Evolutionary conservation across 2,329 filamentous ascomycete species (phyloP).

Genomic region (Fusarium pseudoanthophilum): DNA sequence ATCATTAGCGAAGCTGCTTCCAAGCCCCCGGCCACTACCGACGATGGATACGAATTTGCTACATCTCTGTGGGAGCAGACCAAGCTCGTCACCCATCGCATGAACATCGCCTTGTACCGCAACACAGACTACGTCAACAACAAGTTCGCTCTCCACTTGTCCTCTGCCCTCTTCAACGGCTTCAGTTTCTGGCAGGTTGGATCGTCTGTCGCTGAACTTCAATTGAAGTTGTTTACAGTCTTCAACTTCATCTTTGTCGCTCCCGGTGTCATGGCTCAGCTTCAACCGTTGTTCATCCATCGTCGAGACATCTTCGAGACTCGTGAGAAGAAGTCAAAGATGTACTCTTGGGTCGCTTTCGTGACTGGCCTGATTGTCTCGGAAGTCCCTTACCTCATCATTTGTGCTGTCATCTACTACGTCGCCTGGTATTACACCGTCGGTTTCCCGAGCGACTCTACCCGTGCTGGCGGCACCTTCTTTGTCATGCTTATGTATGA

Average conservation of each 20-base stretch:
- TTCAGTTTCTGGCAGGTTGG: constrained; percentile 72
- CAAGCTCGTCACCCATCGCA: constrained; percentile 71
- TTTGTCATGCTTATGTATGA: constrained; percentile 69
- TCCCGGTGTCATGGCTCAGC: constrained; percentile 62
- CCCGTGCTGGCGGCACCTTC: constrained; percentile 62
- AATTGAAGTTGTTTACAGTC: constrained; percentile 67
- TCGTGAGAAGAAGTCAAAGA: constrained; percentile 61
- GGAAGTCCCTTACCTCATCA: constrained; percentile 58
- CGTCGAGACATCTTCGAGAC: constrained; percentile 61
- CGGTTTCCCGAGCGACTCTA: constrained; percentile 57
- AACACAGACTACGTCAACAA: constrained; percentile 75
- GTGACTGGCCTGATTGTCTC: constrained; percentile 63
- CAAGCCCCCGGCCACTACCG: constrained; percentile 53
- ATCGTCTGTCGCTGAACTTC: constrained; percentile 60
- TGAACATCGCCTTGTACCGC: constrained; percentile 70
- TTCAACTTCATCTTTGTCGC: constrained; percentile 74
- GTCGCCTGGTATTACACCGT: constrained; percentile 69
- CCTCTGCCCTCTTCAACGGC: constrained; percentile 67
- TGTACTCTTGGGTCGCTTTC: constrained; percentile 70
- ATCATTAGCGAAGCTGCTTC: constrained; percentile 67
- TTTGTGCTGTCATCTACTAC: constrained; percentile 60
- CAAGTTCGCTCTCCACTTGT: constrained; percentile 68
- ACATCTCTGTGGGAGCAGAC: constrained; percentile 72
- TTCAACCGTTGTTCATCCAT: constrained; percentile 61
- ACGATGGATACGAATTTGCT: constrained; percentile 76